Conservation (phyloP, 2,329 filamentous ascomycete genomes). For the Mollisia scopiformis region DNA sequence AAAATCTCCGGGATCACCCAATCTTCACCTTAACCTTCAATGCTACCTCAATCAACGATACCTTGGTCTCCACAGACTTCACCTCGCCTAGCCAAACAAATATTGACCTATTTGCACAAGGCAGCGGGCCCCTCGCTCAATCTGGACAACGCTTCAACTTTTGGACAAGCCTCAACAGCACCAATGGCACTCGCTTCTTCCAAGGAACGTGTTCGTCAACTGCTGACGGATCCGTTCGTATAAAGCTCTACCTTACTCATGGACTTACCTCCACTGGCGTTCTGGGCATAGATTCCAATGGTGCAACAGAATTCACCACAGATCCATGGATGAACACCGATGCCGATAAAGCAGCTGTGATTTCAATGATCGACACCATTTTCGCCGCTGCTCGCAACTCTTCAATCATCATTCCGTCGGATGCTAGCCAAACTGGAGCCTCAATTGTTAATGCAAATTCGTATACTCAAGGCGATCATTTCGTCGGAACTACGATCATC, state of each 20-base stretch:
- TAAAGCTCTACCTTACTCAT: constrained; percentile 55
- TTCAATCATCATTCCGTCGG: constrained; percentile 43
- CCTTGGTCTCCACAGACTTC: constrained; percentile 38
- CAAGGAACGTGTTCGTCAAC: constrained; percentile 50
- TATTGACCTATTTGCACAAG: constrained; percentile 41
- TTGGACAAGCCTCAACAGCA: constrained; percentile 47
- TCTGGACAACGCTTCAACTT: constrained; percentile 50
- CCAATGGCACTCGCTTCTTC: constrained; percentile 43
- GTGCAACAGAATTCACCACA: constrained; percentile 45
- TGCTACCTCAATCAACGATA: constrained; percentile 13
- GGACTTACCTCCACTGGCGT: constrained; percentile 50
- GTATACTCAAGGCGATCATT: constrained; percentile 12
- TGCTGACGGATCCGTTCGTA: constrained; percentile 42
- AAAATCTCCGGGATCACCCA: constrained; percentile 60
- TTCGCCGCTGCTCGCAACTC: constrained; percentile 58
- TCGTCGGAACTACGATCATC: constrained; percentile 37
- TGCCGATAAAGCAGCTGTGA: constrained; percentile 56
- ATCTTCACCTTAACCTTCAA: constrained; percentile 42
- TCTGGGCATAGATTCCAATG: constrained; percentile 44
- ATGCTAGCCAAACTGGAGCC: constrained; percentile 3
- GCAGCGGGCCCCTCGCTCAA: constrained; percentile 43
- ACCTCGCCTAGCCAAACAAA: constrained; percentile 46
- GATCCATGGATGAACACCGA: constrained; percentile 58
- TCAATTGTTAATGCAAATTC: constrained; percentile 3
- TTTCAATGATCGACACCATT: constrained; percentile 52